phyloP scores from a whole-genome alignment of 2,329 filamentous ascomycete genomes.

The Paraphoma chrysanthemicola region DNA sequence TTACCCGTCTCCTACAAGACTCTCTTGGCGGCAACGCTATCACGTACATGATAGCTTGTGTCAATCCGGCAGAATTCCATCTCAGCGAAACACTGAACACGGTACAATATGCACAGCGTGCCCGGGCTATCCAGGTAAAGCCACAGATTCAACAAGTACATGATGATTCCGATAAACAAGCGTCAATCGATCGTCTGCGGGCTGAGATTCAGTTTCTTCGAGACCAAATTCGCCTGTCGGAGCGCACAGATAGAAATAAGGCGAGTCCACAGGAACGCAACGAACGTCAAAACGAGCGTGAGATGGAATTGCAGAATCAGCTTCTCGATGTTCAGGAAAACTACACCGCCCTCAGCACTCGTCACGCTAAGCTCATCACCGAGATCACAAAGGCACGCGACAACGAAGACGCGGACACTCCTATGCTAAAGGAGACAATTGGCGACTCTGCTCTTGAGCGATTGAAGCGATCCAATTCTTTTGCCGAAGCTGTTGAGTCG shows the following conservation, averaged over 20 bases:
- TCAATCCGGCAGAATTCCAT: slow-evolving; percentile 96
- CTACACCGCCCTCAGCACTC: slow-evolving; percentile 87
- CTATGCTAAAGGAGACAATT: slow-evolving; percentile 66
- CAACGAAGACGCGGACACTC: slow-evolving; percentile 63
- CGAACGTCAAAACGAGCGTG: slow-evolving; percentile 82
- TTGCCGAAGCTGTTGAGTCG: slow-evolving; percentile 93
- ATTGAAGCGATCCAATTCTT: slow-evolving; percentile 92
- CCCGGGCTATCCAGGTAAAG: slow-evolving; percentile 95
- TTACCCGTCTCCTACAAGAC: slow-evolving; percentile 93
- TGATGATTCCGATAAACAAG: slow-evolving; percentile 93
- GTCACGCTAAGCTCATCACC: slow-evolving; percentile 93
- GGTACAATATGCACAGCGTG: slow-evolving; percentile 92
- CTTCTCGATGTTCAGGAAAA: slow-evolving; percentile 92
- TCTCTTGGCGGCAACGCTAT: slow-evolving; percentile 96
- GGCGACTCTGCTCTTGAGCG: slow-evolving; percentile 85
- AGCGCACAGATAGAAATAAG: slow-evolving; percentile 68
- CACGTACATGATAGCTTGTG: slow-evolving; percentile 99
- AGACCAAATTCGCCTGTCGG: slow-evolving; percentile 89
- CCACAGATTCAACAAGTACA: slow-evolving; percentile 89
- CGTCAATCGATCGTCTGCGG: slow-evolving; percentile 89
- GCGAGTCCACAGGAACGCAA: slow-evolving; percentile 69
- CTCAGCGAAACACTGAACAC: slow-evolving; percentile 97
- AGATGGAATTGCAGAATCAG: slow-evolving; percentile 91
- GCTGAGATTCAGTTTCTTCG: slow-evolving; percentile 92
- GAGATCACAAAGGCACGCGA: slow-evolving; percentile 89